Evolutionary conservation across 2,329 filamentous ascomycete genomes (phyloP).

Genomic region (Claviceps lovelessii): DNA sequence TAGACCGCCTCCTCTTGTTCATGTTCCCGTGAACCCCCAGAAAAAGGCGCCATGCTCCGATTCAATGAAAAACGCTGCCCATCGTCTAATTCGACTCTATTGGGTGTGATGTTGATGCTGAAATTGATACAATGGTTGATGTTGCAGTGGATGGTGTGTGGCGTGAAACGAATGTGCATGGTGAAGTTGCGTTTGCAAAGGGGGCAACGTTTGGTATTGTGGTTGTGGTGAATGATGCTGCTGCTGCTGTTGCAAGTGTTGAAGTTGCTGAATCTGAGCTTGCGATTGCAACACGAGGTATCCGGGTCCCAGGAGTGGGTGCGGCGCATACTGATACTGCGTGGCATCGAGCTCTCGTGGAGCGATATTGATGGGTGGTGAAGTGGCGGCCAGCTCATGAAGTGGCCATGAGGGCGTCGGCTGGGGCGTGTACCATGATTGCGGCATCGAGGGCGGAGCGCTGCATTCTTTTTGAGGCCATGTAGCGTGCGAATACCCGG

Average conservation of each 20-base stretch:
- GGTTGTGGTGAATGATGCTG: background rate
- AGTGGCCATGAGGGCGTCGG: conserved; percentile 1
- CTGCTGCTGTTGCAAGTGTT: conserved; percentile 1
- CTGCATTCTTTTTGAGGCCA: background rate
- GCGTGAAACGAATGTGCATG: background rate
- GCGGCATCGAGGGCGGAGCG: background rate
- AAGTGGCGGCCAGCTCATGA: background rate
- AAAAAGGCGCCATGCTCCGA: background rate
- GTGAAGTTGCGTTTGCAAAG: background rate
- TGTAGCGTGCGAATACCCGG: background rate
- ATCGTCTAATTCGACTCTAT: background rate
- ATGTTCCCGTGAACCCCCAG: too few relatives aligned
- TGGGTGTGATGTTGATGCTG: conserved; percentile 4
- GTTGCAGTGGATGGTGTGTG: background rate
- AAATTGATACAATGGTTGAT: conserved; percentile 1
- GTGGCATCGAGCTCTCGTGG: conserved; percentile 4
- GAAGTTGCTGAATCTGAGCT: conserved; percentile 1
- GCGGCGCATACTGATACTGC: conserved; percentile 5
- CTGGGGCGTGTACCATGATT: background rate
- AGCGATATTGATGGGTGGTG: background rate
- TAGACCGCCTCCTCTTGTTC: too few relatives aligned
- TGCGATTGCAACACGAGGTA: conserved; percentile 5
- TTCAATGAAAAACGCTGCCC: background rate
- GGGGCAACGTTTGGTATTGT: background rate
- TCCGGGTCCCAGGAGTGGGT: conserved; percentile 5